A percentile compares a stretch with the other conserved stretches of the same genome.
Conservation (phyloP, 1,284 basidiomycete species). For the Heterobasidion parviporum region DNA sequence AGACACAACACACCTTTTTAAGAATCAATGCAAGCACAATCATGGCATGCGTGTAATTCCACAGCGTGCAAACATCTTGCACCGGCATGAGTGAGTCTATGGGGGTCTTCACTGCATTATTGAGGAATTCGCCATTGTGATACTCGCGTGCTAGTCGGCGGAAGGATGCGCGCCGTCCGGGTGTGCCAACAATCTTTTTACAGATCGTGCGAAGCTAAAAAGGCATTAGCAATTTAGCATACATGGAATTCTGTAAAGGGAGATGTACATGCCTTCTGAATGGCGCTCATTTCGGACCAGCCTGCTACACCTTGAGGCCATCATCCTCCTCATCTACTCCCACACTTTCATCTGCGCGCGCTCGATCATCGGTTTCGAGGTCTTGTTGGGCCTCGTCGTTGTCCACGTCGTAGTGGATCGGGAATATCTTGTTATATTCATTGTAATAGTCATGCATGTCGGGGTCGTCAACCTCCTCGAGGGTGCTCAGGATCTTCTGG, state of each 20-base stretch:
- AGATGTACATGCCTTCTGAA: not conserved
- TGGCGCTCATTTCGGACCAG: not conserved
- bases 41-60: conserved; percentile 12
- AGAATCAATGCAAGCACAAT: conserved; percentile 6
- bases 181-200: not conserved
- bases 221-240: not conserved
- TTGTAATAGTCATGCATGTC: conserved; percentile 19
- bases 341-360: not conserved
- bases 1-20: conserved; percentile 1
- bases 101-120: not conserved
- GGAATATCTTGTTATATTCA: not conserved
- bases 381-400: not conserved
- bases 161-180: not conserved
- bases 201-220: not conserved
- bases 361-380: not conserved
- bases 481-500: conserved; percentile 20
- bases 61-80: conserved; percentile 9
- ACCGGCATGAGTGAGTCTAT: conserved; percentile 7
- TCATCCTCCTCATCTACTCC: not conserved
- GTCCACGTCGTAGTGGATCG: not conserved
- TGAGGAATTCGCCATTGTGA: not conserved
- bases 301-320: not conserved
- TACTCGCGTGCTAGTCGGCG: not conserved
- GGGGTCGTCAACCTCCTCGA: conserved; percentile 21
- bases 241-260: not conserved